These are phyloP conservation scores for Suhomyces wounanorum DNA, from an alignment of 1,139 yeast genomes.

Conservation along the genomic window DNA sequence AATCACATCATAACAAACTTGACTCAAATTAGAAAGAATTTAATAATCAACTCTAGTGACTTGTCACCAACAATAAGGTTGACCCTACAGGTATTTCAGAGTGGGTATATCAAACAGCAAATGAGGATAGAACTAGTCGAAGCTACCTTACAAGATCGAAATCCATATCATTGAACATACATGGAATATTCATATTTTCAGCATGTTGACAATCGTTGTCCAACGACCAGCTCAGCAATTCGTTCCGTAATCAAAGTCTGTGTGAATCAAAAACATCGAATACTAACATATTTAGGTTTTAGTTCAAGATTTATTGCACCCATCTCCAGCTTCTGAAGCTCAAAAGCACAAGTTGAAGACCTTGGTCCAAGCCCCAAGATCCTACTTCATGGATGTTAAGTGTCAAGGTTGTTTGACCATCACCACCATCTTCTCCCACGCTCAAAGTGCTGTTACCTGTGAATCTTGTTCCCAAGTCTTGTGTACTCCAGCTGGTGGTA, in stretches of 20 bases:
- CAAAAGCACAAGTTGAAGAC: constrained; percentile 97
- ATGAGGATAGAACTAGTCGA: no score
- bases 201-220: not conserved
- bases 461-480: constrained; percentile 97
- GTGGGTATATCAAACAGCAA: no score
- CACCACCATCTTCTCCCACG: constrained; percentile 99
- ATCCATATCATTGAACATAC: not conserved
- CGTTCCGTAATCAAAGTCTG: not conserved
- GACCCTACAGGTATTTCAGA: not conserved
- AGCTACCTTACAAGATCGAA: no score
- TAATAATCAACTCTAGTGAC: not conserved
- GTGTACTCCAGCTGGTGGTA: constrained; percentile 99
- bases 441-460: constrained; percentile 99
- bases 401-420: constrained; percentile 99
- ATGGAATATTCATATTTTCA: not conserved
- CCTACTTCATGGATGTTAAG: constrained; percentile 99
- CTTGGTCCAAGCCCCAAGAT: constrained; percentile 97
- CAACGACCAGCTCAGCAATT: not conserved
- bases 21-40: not conserved
- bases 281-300: constrained; percentile 30
- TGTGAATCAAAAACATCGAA: not conserved
- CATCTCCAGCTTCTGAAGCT: constrained; percentile 94
- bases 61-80: not conserved
- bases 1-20: not conserved
- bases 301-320: constrained; percentile 67